Base-by-base conservation (phyloP, 2,329 filamentous ascomycete species). In the Aaosphaeria pasadenensis region DNA sequence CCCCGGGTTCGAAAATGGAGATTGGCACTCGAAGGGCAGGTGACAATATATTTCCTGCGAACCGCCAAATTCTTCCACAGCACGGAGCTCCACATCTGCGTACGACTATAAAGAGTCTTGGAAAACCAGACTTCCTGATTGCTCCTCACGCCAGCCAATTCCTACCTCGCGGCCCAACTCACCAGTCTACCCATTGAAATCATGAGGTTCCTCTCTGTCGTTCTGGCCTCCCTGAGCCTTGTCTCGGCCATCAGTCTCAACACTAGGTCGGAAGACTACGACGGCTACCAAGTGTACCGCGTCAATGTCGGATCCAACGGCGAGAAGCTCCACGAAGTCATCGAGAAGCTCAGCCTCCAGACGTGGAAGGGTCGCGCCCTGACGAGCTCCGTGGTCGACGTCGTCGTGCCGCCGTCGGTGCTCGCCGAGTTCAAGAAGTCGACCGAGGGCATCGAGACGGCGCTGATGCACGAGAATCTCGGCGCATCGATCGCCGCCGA, bases 401-500 rank as follows among this genome's bases (percentile, higher is more conserved):
- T 71, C 3, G 60, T 67, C 43, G 67, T 71, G 3, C 58, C 64
- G 5, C 67, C 68, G 5, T 50, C 63, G 17, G 58, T 64, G 38
- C 46, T 66, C 43, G 44, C 54, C 35, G 59, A 60, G 5, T 68
- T 70, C 36, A 58, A 65, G 40, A 44, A 56, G 38, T 56, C 59
- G 30, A 60, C 59, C 28, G 47, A 58, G 35, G 56, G 50, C 31
- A 46, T 69, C n/a, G 55, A 64, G 42, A 63, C 59, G 6, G 51
- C 57, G 46, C 42, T 70, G 39, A 69, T 71, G 63, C 66, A 70
- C 46, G 60, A 67, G n/a, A 59, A 71, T 17, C 60, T 71, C 47
- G 68, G 68, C 30, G 50, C 54, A n/a, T 65, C 66, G 6, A 69
- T 71, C 43, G 51, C 61, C 9, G 55, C 59, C 7, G 68, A 71